A percentile compares a stretch with the other conserved stretches of the same genome.
Conservation (phyloP, 352 stramenopile species). For the Globisporangium perplexum region DNA sequence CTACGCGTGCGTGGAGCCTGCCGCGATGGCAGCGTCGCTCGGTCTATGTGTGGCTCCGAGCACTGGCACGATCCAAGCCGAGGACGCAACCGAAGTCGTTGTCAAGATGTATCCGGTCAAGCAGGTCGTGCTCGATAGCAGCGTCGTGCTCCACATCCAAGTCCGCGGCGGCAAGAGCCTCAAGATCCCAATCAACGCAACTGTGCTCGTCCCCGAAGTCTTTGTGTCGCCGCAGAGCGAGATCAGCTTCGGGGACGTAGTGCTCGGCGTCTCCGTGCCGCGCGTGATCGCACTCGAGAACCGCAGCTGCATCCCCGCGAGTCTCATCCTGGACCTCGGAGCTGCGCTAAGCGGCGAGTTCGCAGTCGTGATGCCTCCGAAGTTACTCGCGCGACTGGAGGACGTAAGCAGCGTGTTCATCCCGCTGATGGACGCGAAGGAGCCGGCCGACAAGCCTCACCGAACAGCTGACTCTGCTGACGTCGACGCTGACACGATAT, state of each 20-base stretch:
- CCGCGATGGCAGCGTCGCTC: constrained; percentile 21
- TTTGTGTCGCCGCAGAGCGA: constrained; percentile 29
- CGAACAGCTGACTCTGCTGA: not conserved
- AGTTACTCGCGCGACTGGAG: constrained; percentile 49
- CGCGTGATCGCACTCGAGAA: constrained; percentile 75
- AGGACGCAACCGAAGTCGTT: constrained; percentile 48
- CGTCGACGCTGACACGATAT: constrained; percentile 17
- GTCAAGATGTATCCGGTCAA: constrained; percentile 55
- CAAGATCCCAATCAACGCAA: constrained; percentile 51
- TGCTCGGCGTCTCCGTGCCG: constrained; percentile 67
- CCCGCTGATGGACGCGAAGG: constrained; percentile 28
- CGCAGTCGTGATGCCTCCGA: constrained; percentile 39
- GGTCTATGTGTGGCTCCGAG: constrained; percentile 39
- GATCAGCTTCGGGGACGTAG: constrained; percentile 78
- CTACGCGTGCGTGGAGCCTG: constrained; percentile 57
- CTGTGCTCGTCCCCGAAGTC: constrained; percentile 79
- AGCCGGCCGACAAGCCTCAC: not conserved
- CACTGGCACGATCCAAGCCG: constrained; percentile 32
- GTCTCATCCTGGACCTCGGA: constrained; percentile 69
- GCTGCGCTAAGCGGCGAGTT: constrained; percentile 54
- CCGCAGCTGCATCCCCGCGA: constrained; percentile 66
- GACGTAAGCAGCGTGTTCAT: constrained; percentile 82
- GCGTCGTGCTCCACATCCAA: constrained; percentile 40
- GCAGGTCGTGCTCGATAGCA: constrained; percentile 35
- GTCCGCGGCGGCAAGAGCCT: constrained; percentile 70